A percentile compares a stretch with the other conserved stretches of the same genome.
phyloP scores from a whole-genome alignment of 2,329 filamentous ascomycete species.

The Monosporascus cannonballus region DNA sequence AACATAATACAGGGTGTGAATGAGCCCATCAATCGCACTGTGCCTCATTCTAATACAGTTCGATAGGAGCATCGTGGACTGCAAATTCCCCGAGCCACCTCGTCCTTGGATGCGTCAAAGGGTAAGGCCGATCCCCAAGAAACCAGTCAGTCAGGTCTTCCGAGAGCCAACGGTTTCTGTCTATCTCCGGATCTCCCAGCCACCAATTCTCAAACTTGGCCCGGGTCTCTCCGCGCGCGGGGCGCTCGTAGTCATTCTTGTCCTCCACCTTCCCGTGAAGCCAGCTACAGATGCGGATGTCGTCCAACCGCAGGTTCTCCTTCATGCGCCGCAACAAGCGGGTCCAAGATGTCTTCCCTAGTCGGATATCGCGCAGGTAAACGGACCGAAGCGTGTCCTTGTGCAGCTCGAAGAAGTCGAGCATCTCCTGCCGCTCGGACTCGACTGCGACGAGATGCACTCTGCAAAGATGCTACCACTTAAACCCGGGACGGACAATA shows the following conservation, averaged over 20 bases:
- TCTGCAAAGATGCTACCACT: conserved; percentile 1
- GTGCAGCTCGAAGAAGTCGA: conserved; percentile 1
- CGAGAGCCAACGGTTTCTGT: neutral
- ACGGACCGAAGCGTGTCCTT: neutral
- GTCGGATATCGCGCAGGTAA: neutral
- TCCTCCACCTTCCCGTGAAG: neutral
- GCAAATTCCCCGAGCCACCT: too few species aligned
- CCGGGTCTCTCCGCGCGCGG: neutral
- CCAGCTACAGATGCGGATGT: neutral
- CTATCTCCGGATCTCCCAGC: neutral
- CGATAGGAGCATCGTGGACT: too few species aligned
- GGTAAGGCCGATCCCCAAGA: neutral
- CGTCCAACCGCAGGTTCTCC: neutral
- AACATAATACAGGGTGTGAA: too few species aligned
- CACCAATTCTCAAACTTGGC: neutral
- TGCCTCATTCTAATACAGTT: too few species aligned
- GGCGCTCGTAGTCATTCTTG: neutral
- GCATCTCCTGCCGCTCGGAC: conserved; percentile 2
- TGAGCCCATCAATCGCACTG: too few species aligned
- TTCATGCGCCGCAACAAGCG: conserved; percentile 1
- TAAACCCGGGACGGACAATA: neutral
- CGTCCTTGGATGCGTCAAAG: neutral
- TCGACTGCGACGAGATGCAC: neutral
- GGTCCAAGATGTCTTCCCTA: neutral
- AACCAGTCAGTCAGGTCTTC: neutral